Base-by-base conservation (phyloP, 2,329 filamentous ascomycete species). In the Sclerotinia borealis region DNA sequence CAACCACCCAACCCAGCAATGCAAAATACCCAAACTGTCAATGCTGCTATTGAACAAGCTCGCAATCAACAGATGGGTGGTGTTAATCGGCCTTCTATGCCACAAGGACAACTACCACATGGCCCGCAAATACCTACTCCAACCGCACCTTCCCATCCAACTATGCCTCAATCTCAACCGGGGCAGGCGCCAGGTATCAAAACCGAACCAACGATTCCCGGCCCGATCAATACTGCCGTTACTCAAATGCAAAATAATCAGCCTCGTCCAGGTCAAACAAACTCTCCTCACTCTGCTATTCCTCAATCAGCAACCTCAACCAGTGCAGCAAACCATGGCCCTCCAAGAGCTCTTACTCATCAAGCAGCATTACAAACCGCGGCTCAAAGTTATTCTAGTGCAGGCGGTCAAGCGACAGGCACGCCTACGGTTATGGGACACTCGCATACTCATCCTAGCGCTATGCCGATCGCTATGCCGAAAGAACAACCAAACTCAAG, bases 41-140 rank as follows among this genome's bases (percentile, higher is more conserved):
- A 74, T 66, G 72, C 72, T 47, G 73, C 73, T 17, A 73, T 75
- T 31, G 72, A 75, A 63, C 69, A 70, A 27, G 73, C 73, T 22
- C 68, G 70, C 56, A 73, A 73, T 54, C 73, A 75, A 61, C 73
- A 75, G 63, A 69, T 72, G 64, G 66, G 56, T 47, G 73, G 68
- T 48, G 43, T 25, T 31, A 64, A 52, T 27, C 66, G 72, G 43
- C 69, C 72, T n/a, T 60, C 63, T n/a, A 64, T 68, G 37, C 65
- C 65, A 43, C 71, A 71, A 62, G 69, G 62, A 15, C 68, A 69
- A 37, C 31, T 31, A 27, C 51, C 47, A 7, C 55, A 52, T 62
- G 45, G 64, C 17, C 64, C 52, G 27, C 66, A 68, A 34, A 63
- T 68, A 45, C 65, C 64, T n/a, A 60, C 60, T 25, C 69, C 68